Evolutionary conservation across 1,139 yeast genomes (phyloP).

Genomic region (Pichia inconspicua): DNA sequence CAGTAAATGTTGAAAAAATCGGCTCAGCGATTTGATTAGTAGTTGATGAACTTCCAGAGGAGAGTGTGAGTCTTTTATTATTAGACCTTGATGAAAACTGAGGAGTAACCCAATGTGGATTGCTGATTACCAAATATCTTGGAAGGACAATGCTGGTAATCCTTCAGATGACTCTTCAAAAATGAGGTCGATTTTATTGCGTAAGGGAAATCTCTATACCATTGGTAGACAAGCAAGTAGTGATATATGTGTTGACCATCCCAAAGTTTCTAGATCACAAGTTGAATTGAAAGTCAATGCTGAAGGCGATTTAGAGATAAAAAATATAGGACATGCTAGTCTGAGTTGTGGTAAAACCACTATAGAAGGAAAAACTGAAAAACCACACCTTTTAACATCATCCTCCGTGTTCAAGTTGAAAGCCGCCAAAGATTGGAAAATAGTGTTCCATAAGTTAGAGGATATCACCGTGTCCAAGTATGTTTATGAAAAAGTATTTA

Average conservation of each 20-base stretch:
- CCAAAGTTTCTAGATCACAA: conserved; percentile 10
- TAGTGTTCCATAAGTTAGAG: conserved; percentile 1
- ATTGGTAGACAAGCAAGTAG: conserved; percentile 5
- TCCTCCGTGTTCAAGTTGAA: background rate
- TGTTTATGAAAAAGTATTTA: background rate
- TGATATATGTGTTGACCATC: conserved; percentile 3
- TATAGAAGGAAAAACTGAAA: conserved; percentile 1
- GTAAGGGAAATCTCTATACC: background rate
- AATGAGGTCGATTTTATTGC: conserved; percentile 1
- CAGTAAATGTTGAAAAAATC: background rate
- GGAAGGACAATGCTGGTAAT: background rate
- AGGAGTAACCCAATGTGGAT: conserved; percentile 6
- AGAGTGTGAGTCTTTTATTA: background rate
- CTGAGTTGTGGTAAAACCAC: conserved; percentile 1
- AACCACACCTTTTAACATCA: background rate
- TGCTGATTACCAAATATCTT: conserved; percentile 2
- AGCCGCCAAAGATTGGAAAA: conserved; percentile 5
- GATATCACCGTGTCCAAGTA: background rate
- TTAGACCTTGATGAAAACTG: too few species aligned
- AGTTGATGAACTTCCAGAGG: too few species aligned
- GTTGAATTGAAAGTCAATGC: background rate
- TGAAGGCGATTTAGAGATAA: background rate
- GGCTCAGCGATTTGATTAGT: too few species aligned
- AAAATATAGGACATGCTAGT: conserved; percentile 6
- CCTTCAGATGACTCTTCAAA: background rate